Base-by-base conservation (phyloP, 2,329 filamentous ascomycete genomes). In the Alternaria rosae region DNA sequence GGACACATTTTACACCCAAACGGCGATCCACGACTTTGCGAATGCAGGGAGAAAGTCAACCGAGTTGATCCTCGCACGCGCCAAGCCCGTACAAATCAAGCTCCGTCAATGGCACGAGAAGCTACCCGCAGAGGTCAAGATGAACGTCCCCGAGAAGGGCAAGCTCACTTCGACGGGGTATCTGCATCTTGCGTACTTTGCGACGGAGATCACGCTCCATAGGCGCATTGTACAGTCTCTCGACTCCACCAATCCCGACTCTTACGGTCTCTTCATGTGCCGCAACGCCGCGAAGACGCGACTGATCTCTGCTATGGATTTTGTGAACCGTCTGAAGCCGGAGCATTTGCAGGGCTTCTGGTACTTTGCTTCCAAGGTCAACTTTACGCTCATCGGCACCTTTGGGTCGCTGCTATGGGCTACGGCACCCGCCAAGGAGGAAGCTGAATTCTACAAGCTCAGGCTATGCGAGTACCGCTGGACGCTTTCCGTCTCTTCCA, bases 301-400 rank as follows among this genome's bases (percentile, higher is more conserved):
- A 6, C 86, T 98, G 32, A 97, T 97, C 75, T 96, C 92, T 21
- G 93, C 94, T 66, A 97, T 98, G 92, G 94, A 98, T 78, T 97
- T 97, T 79, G 93, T 97, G 71, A 97, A 97, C 80, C 90, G 94
- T 0, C 87, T 98, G 30, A 93, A 91, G 45, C 92, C 93, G 0
- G 88, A 90, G 35, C 94, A 98, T 72, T 85, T 97, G 28, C 89
- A 91, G n/a, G 88, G 92, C 0, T 97, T 97, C 81, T 98, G 94
- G 94, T 94, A 92, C 76, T 94, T 94, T 75, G 89, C 92, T 2
- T 92, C 91, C 42, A 92, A 93, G 73, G 92, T 91, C 38, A 97
- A 97, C 80, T 97, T 98, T 80, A 94, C 94, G 0, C 85, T 98
- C 11, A 97, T 98, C 72, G 94, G 93, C 57, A 97, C 94, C 0